Conservation (phyloP, 352 stramenopile genomes). For the Ophiocytium majus region DNA sequence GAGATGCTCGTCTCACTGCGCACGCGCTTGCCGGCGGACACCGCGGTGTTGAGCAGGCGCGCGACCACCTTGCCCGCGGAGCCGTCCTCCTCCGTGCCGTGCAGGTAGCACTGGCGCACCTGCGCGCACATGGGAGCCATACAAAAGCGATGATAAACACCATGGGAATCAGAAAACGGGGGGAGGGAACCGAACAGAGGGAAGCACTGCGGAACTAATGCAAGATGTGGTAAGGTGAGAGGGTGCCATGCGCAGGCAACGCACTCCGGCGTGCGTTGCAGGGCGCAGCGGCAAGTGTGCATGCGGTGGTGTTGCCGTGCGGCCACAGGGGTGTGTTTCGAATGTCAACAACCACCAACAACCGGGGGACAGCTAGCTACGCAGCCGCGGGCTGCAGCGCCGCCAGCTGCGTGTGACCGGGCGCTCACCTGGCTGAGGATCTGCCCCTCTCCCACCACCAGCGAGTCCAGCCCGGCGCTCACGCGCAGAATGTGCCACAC, state of each 20-base stretch:
- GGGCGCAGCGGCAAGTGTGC: too few species aligned
- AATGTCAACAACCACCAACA: too few species aligned
- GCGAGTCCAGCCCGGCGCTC: constrained; percentile 71
- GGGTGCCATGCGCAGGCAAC: too few species aligned
- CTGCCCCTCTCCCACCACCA: constrained; percentile 81
- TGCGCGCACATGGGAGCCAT: constrained; percentile 15
- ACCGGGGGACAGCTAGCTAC: too few species aligned
- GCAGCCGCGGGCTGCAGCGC: too few species aligned
- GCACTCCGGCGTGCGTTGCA: too few species aligned
- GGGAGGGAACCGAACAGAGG: background rate
- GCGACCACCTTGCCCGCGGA: constrained; percentile 76
- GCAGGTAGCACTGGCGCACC: constrained; percentile 75
- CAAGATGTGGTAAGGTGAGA: too few species aligned
- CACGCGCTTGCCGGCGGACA: constrained; percentile 76
- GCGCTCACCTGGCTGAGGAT: constrained; percentile 72
- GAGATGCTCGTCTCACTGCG: constrained; percentile 75
- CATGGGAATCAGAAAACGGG: background rate
- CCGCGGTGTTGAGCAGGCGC: constrained; percentile 73
- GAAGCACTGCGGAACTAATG: too few species aligned
- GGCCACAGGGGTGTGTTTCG: too few species aligned
- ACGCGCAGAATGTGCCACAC: constrained; percentile 80
- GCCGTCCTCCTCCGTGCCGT: constrained; percentile 77
- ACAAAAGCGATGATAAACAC: background rate
- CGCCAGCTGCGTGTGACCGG: too few species aligned
- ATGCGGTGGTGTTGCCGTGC: too few species aligned